Conservation (phyloP, 495 filamentous ascomycete species). For the Xylaria scruposa region DNA sequence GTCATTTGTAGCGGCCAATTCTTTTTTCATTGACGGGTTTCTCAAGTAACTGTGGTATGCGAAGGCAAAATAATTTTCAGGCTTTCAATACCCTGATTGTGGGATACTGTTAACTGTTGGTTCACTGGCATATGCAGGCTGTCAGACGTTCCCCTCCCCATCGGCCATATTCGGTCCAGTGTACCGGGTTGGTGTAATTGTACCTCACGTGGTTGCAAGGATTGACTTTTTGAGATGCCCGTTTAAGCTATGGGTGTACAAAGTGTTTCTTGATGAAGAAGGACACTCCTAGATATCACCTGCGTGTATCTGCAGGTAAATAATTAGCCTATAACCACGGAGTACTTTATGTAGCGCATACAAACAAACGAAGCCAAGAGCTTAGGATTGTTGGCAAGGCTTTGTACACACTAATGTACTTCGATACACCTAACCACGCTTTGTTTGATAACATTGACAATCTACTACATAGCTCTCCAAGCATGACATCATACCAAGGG, state of each 20-base stretch:
- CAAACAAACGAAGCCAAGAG: too few species aligned
- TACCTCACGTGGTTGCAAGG: conserved; percentile 14
- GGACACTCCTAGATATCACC: neutral
- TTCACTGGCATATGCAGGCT: neutral
- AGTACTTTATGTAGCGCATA: too few species aligned
- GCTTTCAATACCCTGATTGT: neutral
- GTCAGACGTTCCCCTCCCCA: neutral
- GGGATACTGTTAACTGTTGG: neutral
- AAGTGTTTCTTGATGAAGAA: neutral
- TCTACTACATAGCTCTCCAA: neutral
- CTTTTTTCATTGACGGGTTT: neutral
- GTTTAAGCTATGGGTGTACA: neutral
- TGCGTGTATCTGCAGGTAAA: neutral
- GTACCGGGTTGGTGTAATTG: neutral
- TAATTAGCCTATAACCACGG: neutral
- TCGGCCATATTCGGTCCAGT: conserved; percentile 1
- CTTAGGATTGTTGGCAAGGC: too few species aligned
- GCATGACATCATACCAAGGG: neutral
- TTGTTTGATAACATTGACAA: neutral
- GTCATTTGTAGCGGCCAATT: neutral
- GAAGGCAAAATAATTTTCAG: neutral
- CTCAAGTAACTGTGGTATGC: neutral
- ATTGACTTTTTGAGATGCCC: neutral
- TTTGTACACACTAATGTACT: too few species aligned
- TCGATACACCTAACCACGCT: too few species aligned